Evolutionary conservation across 1,139 yeast genomes (phyloP), one percentile per base, ranked within the genome.

Genomic region (Pichia sp.): DNA sequence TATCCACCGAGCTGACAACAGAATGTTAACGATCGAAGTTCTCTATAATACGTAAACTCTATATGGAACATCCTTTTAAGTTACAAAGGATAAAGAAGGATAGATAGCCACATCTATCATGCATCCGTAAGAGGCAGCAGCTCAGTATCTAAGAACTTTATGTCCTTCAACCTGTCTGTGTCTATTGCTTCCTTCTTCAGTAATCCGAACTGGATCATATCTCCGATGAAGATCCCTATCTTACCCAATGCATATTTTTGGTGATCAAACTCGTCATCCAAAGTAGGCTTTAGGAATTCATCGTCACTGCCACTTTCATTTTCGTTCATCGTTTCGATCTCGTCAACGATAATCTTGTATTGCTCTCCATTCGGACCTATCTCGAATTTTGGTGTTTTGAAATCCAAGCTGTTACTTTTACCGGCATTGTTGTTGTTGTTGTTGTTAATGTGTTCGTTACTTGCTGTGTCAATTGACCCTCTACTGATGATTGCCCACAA

Each of bases 241-340:
- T 92, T 92, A 62, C 92, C 90, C 53, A 79, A 77, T 5, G 95
- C 75, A 69, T 90, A 93, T 55, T 79, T 78, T 60, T 88, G 68
- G 68, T 90, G 89, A 67, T 90, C 92, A 67, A 93, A 93, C 50
- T 82, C 80, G 63, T 88, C 96, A 62, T 84, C 88, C 51, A 56
- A 48, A 8, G 72, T 74, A 7, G 73, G 77, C 47, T 75, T 80
- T n/a, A 68, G 73, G 8, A 62, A 56, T 10, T 69, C 76, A 26
- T 72, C 79, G 16, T 58, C 60, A 23, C 63, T 67, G 15, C 58
- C 64, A 3, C 56, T 59, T 15, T 56, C 62, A n/a, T 63, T 68
- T 13, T 36, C 45, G 15, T 38, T 30, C 38, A 58, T 54, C 5
- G 45, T 15, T n/a, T 38, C 41, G 16, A 4, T 38, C 8, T 38